Evolutionary conservation across 2,329 filamentous ascomycete genomes (phyloP).

Genomic region (Colletotrichum viniferum): DNA sequence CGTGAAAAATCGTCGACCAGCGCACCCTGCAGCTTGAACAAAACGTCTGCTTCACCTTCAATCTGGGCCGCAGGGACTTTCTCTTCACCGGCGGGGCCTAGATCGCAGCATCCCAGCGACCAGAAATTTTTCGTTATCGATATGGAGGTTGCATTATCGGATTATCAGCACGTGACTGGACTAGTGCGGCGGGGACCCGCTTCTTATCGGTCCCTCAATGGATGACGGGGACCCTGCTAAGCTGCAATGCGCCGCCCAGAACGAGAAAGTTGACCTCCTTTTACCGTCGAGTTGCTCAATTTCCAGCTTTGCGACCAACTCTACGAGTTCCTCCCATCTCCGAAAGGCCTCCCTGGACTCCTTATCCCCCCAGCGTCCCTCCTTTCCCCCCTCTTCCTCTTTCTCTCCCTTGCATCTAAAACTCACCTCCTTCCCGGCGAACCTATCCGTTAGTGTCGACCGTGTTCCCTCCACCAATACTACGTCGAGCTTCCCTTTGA

Average conservation of each 20-base stretch:
- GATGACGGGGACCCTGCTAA: conserved; percentile 9
- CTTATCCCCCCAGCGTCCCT: not conserved
- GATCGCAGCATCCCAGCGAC: not conserved
- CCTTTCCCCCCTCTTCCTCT: not conserved
- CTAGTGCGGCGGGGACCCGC: not conserved
- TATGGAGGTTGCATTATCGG: not conserved
- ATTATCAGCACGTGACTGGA: conserved; percentile 7
- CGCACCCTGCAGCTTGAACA: not conserved
- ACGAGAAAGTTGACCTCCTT: conserved; percentile 16
- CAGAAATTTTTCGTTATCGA: conserved; percentile 20
- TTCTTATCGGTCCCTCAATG: not conserved
- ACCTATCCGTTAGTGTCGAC: not conserved
- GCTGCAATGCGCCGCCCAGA: not conserved
- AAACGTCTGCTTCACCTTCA: not conserved
- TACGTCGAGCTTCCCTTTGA: conserved; percentile 2
- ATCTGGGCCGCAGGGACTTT: not conserved
- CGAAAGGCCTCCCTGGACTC: not conserved
- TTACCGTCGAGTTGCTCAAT: conserved; percentile 4
- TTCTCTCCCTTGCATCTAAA: conserved; percentile 5
- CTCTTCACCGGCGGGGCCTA: conserved; percentile 6
- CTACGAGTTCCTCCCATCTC: not conserved
- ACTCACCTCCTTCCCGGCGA: not conserved
- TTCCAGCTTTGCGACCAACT: conserved; percentile 2
- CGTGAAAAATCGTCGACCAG: conserved; percentile 2
- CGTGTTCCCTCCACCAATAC: conserved; percentile 17